Percentiles rank a stretch among this genome's conserved stretches.
phyloP scores from a whole-genome alignment of 495 filamentous ascomycete genomes.

The Apodospora peruviana region DNA sequence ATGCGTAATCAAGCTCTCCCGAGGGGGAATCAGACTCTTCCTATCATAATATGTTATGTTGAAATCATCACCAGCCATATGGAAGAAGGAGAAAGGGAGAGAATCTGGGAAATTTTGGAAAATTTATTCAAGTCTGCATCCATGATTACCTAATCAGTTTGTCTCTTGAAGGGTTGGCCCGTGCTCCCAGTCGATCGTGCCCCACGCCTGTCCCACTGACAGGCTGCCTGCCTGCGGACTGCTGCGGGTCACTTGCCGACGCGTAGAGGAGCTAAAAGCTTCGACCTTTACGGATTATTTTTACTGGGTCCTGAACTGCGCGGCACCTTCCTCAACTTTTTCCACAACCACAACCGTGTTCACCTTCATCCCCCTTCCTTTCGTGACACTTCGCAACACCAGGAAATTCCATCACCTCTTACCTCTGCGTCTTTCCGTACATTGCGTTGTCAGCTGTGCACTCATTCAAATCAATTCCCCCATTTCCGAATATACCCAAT shows the following conservation, averaged over 20 bases:
- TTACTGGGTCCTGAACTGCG: constrained; percentile 1
- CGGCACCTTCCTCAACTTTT: neutral
- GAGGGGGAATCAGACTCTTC: constrained; percentile 52
- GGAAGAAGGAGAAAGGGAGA: constrained; percentile 16
- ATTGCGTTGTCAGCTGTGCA: neutral
- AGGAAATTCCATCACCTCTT: neutral
- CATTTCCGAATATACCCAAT: no score
- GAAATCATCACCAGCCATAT: constrained; percentile 52
- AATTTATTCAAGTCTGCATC: constrained; percentile 6
- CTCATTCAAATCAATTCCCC: no score
- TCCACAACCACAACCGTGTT: constrained; percentile 1
- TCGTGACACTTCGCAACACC: neutral
- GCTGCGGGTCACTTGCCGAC: neutral
- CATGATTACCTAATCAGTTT: constrained; percentile 9
- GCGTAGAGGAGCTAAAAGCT: neutral
- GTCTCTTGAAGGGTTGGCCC: neutral
- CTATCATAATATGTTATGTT: constrained; percentile 48
- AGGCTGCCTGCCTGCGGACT: no score
- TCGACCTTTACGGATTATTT: no score
- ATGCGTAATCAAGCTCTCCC: constrained; percentile 50
- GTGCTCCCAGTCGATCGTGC: neutral
- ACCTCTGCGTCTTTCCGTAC: neutral
- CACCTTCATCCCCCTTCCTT: neutral
- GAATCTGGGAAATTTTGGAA: constrained; percentile 4
- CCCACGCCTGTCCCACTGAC: no score